Evolutionary conservation across 1,139 yeast species (phyloP).

Genomic region (Pichia sp.): DNA sequence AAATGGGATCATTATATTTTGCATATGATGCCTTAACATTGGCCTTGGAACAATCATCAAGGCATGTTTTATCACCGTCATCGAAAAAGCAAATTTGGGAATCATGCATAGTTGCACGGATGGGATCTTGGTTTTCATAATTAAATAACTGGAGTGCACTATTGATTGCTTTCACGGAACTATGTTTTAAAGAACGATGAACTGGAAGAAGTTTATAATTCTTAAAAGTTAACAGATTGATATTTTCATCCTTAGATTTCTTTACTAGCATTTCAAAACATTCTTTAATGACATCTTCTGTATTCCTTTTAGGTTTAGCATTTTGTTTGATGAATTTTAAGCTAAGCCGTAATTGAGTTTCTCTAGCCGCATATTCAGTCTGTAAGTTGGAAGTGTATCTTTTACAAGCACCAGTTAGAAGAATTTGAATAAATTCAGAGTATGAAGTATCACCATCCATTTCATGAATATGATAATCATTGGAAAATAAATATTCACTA

Average conservation of each 20-base stretch:
- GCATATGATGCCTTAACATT: background rate
- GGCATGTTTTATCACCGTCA: background rate
- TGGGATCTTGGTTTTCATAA: background rate
- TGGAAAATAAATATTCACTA: background rate
- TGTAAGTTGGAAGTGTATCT: background rate
- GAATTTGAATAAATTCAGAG: background rate
- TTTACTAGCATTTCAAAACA: background rate
- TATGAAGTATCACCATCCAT: background rate
- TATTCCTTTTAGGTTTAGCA: background rate
- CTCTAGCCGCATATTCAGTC: background rate
- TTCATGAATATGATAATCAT: background rate
- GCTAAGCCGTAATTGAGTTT: background rate
- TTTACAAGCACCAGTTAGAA: background rate
- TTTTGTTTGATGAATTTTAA: background rate
- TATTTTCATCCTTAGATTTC: background rate
- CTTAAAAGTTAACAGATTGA: background rate
- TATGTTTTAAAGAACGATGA: background rate
- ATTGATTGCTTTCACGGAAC: background rate
- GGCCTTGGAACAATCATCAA: background rate
- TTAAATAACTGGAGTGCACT: background rate
- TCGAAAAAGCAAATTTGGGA: background rate
- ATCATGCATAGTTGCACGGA: background rate
- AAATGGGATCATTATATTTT: background rate
- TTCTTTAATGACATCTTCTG: background rate
- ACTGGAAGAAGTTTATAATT: background rate